Base-by-base conservation (phyloP, 768 basidiomycete species). In the Tylopilus rubrobrunneus region DNA sequence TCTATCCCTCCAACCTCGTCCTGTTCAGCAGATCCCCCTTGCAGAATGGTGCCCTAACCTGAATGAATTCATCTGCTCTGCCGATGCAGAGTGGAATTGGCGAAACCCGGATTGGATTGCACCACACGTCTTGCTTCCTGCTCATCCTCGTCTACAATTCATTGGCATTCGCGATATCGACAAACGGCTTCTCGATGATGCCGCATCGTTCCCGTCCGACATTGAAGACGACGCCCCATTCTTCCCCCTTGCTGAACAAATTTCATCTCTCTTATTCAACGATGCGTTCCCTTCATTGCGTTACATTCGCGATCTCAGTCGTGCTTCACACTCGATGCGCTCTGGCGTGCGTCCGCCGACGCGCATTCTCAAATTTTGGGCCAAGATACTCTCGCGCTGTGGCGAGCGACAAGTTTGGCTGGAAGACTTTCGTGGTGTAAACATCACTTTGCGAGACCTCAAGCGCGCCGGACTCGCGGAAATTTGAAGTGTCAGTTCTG, bases 71-170 rank as follows among this genome's bases (percentile, higher is more conserved):
- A 84, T 89, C 46, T 88, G 86, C 63, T 80, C 78, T 42, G 87
- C 87, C 2, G 86, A 89, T 55, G 87, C 86, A 1, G 86, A 86
- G 61, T 89, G 87, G 87, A 85, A 88, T 57, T 89, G 87, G 87
- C 77, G 82, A 59, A 76, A 73, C 48, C 87, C 87, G 0, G 86
- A 89, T 63, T 89, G 87, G 87, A 88, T 89, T 61, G 85, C 87
- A 14, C 86, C 87, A 4, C 87, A 89, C 51, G 75, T 86, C 39
- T 71, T 89, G 7, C 75, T 89, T 21, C 84, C 86, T 17, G 66
- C 81, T 1, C 87, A 89, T 62, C 78, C 80, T 0, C 73, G 72
- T 7, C 66, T 89, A 11, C 70, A 82, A 65, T 75, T 88, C 50
- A 89, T 89, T 52, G 87, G 85, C 9, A 83, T 89, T 53, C 77